These are phyloP conservation scores for Hirsutella minnesotensis DNA, from an alignment of 2,329 filamentous ascomycete species.

Conservation along the genomic window DNA sequence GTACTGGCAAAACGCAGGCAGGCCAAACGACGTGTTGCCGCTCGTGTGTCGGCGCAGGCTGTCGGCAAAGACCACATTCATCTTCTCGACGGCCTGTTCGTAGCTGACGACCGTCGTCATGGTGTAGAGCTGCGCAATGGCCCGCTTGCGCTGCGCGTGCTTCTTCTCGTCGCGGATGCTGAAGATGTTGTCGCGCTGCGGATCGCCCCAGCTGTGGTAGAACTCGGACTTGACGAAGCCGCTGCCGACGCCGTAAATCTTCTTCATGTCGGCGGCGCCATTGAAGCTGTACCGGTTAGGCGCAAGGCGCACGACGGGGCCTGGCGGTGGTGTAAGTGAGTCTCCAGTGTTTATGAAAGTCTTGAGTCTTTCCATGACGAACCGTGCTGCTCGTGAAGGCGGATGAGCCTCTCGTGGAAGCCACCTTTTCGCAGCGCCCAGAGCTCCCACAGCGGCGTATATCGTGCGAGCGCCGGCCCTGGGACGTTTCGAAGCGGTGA, in stretches of 20 bases:
- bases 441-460: not conserved
- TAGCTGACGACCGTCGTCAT: not conserved
- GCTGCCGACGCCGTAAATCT: not conserved
- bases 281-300: not conserved
- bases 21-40: not conserved
- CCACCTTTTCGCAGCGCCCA: not conserved
- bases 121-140: not conserved
- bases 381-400: not conserved
- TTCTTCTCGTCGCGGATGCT: not conserved
- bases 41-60: too few species aligned
- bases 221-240: not conserved
- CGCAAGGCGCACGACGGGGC: not conserved
- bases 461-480: not conserved
- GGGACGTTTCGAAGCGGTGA: not conserved
- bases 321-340: not conserved
- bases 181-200: not conserved
- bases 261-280: not conserved
- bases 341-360: not conserved
- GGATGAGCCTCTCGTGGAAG: not conserved
- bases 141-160: too few species aligned
- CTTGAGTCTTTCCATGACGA: too few species aligned
- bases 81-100: not conserved
- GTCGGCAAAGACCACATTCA: not conserved
- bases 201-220: not conserved
- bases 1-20: not conserved